These are phyloP conservation scores for Tolypocladium amazonense DNA, from an alignment of 2,329 filamentous ascomycete species.

Conservation along the genomic window DNA sequence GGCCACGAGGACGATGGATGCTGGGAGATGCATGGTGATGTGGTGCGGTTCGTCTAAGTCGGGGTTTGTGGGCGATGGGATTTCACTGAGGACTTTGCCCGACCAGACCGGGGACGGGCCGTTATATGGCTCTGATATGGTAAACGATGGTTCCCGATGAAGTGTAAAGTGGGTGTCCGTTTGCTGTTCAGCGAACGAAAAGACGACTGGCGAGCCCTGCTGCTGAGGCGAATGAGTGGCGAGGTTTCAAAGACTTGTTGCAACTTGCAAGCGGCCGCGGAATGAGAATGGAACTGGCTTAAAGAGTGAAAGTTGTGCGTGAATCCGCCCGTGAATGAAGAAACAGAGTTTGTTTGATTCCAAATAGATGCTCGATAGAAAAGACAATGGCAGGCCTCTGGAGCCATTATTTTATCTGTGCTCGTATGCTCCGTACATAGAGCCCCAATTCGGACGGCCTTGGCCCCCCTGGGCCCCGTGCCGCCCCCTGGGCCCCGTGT, in stretches of 20 bases:
- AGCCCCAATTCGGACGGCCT: not conserved
- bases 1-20: slow-evolving; percentile 4
- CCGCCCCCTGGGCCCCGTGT: too few species aligned
- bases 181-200: not conserved
- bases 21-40: slow-evolving; percentile 16
- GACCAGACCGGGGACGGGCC: too few species aligned
- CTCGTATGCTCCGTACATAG: too few species aligned
- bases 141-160: not conserved
- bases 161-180: not conserved
- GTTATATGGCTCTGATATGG: not conserved
- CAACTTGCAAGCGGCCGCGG: not conserved
- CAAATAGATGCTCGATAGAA: not conserved
- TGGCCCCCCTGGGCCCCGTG: not conserved
- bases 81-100: too few species aligned
- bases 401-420: not conserved
- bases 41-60: not conserved
- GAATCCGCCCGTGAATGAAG: not conserved
- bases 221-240: not conserved
- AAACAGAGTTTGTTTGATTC: too few species aligned
- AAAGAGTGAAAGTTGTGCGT: not conserved
- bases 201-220: not conserved
- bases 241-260: not conserved
- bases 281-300: too few species aligned
- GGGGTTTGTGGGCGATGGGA: not conserved
- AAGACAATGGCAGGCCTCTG: not conserved